Evolutionary conservation across 768 basidiomycete genomes (phyloP).

Genomic region (Serendipita indica): DNA sequence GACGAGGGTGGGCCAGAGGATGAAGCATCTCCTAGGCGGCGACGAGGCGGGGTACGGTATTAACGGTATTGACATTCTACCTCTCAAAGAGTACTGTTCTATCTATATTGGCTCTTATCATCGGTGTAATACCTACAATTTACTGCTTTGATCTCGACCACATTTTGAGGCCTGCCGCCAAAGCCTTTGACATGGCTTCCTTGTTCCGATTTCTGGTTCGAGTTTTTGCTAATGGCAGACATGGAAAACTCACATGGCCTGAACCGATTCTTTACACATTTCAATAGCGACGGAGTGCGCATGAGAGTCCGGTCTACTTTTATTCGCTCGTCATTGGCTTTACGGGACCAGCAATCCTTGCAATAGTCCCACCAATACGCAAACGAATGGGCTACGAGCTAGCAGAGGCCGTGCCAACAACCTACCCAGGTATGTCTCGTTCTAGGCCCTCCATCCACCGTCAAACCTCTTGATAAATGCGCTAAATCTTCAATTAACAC

Average conservation of each 20-base stretch:
- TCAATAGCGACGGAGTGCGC: slow-evolving; percentile 71
- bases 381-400: slow-evolving; percentile 55
- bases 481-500: not conserved
- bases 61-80: not conserved
- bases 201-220: not conserved
- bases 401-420: slow-evolving; percentile 53
- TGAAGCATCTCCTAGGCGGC: not conserved
- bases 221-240: not conserved
- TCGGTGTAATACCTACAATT: not conserved
- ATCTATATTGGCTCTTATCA: too few species aligned
- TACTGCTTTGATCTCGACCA: not conserved
- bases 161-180: not conserved
- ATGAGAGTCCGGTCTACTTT: slow-evolving; percentile 84
- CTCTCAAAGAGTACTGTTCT: too few species aligned
- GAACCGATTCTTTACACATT: too few species aligned
- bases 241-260: not conserved
- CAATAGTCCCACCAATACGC: slow-evolving; percentile 68
- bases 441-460: slow-evolving; percentile 8
- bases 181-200: not conserved
- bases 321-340: slow-evolving; percentile 65
- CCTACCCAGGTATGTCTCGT: slow-evolving; percentile 59
- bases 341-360: slow-evolving; percentile 59
- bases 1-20: not conserved
- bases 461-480: not conserved
- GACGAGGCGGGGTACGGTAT: not conserved